Evolutionary conservation across 2,329 filamentous ascomycete species (phyloP), one percentile per base, ranked within the genome.

Genomic region (Ascochyta lentis): DNA sequence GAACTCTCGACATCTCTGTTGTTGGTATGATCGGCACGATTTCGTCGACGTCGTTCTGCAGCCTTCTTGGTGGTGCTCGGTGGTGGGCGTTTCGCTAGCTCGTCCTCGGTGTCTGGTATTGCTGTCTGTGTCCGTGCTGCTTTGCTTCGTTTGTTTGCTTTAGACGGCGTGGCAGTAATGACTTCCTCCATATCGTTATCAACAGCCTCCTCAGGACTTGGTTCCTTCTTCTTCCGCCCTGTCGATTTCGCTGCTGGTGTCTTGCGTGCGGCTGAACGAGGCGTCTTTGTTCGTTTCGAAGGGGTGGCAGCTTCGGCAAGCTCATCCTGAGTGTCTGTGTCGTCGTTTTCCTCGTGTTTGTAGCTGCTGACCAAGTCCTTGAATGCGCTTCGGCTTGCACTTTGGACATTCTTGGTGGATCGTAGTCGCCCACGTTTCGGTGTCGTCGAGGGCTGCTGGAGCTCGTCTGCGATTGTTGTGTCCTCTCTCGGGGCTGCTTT

Each of bases 21-120:
- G 37, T 46, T 52, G 19, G 59, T 64, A 39, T 75, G 65, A 49
- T 74, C 71, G 9, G 68, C 61, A 19, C 66, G 66, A 47, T 69
- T 71, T 10, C 49, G 31, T 31, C 61, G 61, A 23, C 71, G 69
- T 58, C 65, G 61, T 33, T 59, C 54, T 46, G 56, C 34, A 3
- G 60, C 47, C n/a, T 54, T 55, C 44, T 60, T 60, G 41, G 45
- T 58, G 34, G 45, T 58, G 16, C 57, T 67, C n/a, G 61, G 50
- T 16, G 60, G 56, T 15, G 43, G 44, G 2, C 45, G 55, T 7
- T 50, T 50, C 12, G 31, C 59, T 13, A 61, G 42, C 47, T 72
- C 68, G 16, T 72, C 66, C n/a, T 67, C 67, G 0, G 58, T 68
- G 26, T 70, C 64, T 24, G 50, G 54, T 15, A 65, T 47, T 10